phyloP scores from a whole-genome alignment of 208 protist genomes.

The Trypanosomatidae sp. region DNA sequence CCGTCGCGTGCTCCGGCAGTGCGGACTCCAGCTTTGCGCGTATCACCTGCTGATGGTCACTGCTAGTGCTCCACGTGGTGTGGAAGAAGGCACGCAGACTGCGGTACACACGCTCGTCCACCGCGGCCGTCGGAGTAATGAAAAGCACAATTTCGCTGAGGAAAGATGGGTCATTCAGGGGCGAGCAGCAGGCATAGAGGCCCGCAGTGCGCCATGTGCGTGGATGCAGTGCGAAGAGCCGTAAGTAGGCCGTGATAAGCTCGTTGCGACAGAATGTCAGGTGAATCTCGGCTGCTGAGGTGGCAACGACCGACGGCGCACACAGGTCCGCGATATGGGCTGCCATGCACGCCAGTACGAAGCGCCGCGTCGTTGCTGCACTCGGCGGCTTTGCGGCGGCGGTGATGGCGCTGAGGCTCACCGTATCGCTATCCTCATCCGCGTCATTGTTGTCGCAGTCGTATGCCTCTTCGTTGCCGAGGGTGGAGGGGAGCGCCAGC shows the following conservation, averaged over 20 bases:
- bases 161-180: constrained; percentile 59
- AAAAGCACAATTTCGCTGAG: constrained; percentile 39
- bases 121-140: constrained; percentile 32
- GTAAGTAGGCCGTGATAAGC: constrained; percentile 45
- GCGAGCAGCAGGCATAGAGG: constrained; percentile 69
- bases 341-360: constrained; percentile 58
- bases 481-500: not conserved
- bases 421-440: constrained; percentile 25
- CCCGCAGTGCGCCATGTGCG: constrained; percentile 62
- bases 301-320: constrained; percentile 34
- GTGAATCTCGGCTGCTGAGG: constrained; percentile 36
- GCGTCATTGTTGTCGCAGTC: constrained; percentile 16
- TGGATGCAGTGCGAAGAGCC: constrained; percentile 42
- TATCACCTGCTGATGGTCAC: constrained; percentile 44
- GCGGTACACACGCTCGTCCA: constrained; percentile 37
- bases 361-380: constrained; percentile 26
- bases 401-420: constrained; percentile 10
- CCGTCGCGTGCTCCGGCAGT: constrained; percentile 43
- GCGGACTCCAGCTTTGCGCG: constrained; percentile 35
- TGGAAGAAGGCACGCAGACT: constrained; percentile 51
- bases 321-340: constrained; percentile 83
- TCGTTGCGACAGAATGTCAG: constrained; percentile 68
- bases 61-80: constrained; percentile 42
- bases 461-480: not conserved
- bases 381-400: not conserved